Evolutionary conservation across 768 basidiomycete genomes (phyloP), one percentile per base, ranked within the genome.

Genomic region (Amanita phalloides): DNA sequence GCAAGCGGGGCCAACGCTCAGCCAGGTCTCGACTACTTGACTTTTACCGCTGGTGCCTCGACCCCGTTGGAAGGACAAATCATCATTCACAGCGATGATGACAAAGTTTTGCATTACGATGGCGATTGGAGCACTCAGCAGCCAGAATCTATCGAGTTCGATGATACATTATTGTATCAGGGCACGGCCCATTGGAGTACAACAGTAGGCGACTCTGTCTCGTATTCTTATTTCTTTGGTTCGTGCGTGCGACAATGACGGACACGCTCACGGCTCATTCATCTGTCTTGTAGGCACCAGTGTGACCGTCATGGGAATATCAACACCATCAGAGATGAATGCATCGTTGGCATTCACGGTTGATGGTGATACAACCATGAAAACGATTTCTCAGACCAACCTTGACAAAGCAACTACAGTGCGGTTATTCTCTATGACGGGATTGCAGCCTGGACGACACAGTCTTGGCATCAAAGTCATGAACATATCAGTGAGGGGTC

Each of bases 21-120:
- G n/a, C 68, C 73, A 14, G 57, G 61, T 10, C 66, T 74, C 36
- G 73, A 74, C 54, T 74, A 70, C 53, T 49, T 71, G 21, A 64
- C 68, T n/a, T 60, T 72, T 30, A 65, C 62, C 23, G 65, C 71
- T 37, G 68, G 71, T 3, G 53, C 54, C 8, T 64, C 65, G 28
- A 73, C 70, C 17, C 58, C 61, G 21, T 54, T 74, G 21, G 56
- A 61, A 17, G 66, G 66, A 28, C 60, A 60, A 26, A 69, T 66
- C 3, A 56, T 74, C 37, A 65, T 68, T 33, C 63, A 70, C 17
- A 71, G 73, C 39, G 71, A 74, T 54, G 46, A 59, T 6, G 66
- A 69, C 46, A 53, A 53, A 6, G 49, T 59, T 3, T 42, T 71
- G 38, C 30, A 53, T 8, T 74, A 65, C 51, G 57, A 57, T 23